Percentiles rank a stretch among this genome's conserved stretches.
These are phyloP conservation scores for Asterophora lycoperdoides DNA, from an alignment of 768 basidiomycete genomes.

Conservation along the genomic window DNA sequence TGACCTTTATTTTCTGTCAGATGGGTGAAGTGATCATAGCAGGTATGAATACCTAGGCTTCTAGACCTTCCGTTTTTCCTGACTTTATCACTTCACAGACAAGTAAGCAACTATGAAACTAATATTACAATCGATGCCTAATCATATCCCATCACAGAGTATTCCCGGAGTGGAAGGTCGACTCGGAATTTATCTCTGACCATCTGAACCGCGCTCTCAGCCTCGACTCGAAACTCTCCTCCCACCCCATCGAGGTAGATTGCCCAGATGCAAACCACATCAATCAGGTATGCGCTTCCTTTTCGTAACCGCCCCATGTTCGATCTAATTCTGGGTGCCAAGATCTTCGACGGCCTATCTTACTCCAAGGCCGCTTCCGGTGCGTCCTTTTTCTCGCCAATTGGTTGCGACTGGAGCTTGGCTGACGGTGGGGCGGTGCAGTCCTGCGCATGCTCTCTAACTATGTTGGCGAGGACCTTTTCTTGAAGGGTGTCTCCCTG, in stretches of 20 bases:
- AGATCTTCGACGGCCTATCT: conserved; percentile 88
- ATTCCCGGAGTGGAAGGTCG: conserved; percentile 84
- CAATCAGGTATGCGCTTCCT: conserved; percentile 48
- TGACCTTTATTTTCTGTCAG: conserved; percentile 27
- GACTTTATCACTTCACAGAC: conserved; percentile 32
- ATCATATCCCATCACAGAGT: conserved; percentile 38
- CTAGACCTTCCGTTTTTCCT: conserved; percentile 1
- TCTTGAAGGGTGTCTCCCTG: conserved; percentile 83
- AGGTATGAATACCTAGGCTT: conserved; percentile 36
- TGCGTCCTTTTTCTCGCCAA: conserved; percentile 24
- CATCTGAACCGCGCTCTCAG: conserved; percentile 73
- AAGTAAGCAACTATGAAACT: conserved; percentile 31
- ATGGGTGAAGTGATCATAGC: conserved; percentile 88
- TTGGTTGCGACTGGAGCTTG: too few relatives aligned
- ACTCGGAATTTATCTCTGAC: conserved; percentile 75
- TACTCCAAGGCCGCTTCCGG: conserved; percentile 84
- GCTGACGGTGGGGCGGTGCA: conserved; percentile 14
- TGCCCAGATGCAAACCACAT: conserved; percentile 85
- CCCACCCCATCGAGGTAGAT: conserved; percentile 90
- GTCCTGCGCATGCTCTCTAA: conserved; percentile 93
- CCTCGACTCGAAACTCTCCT: conserved; percentile 81
- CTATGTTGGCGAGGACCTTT: conserved; percentile 84
- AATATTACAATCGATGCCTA: not conserved
- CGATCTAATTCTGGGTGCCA: conserved; percentile 3
- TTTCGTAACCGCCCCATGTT: not conserved